These are phyloP conservation scores for Periconia digitata DNA, from an alignment of 2,329 filamentous ascomycete species.

Conservation along the genomic window DNA sequence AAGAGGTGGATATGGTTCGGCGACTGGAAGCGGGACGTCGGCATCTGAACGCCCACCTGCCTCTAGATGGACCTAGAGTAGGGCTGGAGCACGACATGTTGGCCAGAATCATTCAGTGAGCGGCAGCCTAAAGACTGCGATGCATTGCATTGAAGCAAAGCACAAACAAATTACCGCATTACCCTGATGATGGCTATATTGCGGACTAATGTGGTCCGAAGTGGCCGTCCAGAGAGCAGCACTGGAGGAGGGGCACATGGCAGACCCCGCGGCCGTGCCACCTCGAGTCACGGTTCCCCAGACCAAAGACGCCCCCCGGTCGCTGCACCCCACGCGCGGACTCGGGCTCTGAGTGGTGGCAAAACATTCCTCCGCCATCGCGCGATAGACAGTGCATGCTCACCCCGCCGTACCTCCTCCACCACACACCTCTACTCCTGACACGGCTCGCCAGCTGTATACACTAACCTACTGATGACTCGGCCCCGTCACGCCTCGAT, in stretches of 20 bases:
- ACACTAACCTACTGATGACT: background rate
- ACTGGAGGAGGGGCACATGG: conserved; percentile 29
- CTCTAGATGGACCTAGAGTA: background rate
- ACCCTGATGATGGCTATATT: too few relatives aligned
- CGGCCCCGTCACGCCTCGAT: too few relatives aligned
- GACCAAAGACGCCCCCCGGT: background rate
- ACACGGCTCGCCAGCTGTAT: background rate
- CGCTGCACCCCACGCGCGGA: conserved; percentile 28
- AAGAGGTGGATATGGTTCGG: background rate
- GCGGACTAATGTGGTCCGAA: conserved; percentile 28
- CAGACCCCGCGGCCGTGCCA: background rate
- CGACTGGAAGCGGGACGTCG: conserved; percentile 1
- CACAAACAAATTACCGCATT: too few relatives aligned
- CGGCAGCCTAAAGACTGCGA: too few relatives aligned
- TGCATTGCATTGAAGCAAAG: conserved; percentile 15
- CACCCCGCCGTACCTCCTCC: conserved; percentile 12
- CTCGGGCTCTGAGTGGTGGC: conserved; percentile 31
- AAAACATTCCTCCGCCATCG: conserved; percentile 15
- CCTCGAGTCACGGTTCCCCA: background rate
- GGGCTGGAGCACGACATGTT: conserved; percentile 2
- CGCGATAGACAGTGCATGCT: background rate
- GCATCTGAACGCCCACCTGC: conserved; percentile 28
- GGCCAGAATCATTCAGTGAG: too few relatives aligned
- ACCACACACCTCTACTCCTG: conserved; percentile 20
- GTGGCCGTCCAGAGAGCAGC: conserved; percentile 6